Evolutionary conservation across 768 basidiomycete species (phyloP).

Genomic region (Flagelloscypha sp.): DNA sequence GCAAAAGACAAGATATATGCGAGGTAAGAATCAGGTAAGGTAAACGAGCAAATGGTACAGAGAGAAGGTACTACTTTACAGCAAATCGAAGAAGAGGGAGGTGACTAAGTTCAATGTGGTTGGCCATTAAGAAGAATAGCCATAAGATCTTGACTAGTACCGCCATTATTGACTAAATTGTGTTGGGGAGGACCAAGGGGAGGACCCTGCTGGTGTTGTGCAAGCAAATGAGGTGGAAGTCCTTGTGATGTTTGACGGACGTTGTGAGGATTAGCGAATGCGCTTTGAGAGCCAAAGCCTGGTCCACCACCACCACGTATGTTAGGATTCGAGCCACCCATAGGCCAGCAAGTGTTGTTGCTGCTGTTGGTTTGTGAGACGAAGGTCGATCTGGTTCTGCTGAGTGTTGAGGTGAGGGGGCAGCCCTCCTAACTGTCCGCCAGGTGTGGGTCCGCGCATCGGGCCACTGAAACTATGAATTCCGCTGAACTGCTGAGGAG

Average conservation of each 20-base stretch:
- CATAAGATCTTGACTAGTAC: slow-evolving; percentile 73
- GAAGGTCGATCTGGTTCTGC: no score
- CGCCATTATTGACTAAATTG: no score
- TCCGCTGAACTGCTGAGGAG: slow-evolving; percentile 44
- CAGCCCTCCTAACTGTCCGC: slow-evolving; percentile 37
- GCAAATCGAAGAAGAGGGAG: neutral
- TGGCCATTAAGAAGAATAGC: slow-evolving; percentile 75
- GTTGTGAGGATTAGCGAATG: no score
- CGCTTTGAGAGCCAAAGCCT: no score
- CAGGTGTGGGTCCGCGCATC: slow-evolving; percentile 45
- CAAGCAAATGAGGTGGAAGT: no score
- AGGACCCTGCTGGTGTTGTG: no score
- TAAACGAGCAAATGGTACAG: slow-evolving; percentile 7
- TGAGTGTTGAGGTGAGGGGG: slow-evolving; percentile 41
- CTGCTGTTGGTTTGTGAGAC: no score
- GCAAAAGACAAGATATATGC: slow-evolving; percentile 7
- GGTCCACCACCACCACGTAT: no score
- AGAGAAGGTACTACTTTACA: slow-evolving; percentile 6
- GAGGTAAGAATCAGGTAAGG: slow-evolving; percentile 10
- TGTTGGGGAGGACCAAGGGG: no score
- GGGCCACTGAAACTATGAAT: slow-evolving; percentile 36
- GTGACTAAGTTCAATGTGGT: slow-evolving; percentile 42
- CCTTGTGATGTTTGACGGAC: no score
- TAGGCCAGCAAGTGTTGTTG: no score
- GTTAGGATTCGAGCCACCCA: no score